Conservation (phyloP, 2,329 filamentous ascomycete species). For the Neonectria ditissima region DNA sequence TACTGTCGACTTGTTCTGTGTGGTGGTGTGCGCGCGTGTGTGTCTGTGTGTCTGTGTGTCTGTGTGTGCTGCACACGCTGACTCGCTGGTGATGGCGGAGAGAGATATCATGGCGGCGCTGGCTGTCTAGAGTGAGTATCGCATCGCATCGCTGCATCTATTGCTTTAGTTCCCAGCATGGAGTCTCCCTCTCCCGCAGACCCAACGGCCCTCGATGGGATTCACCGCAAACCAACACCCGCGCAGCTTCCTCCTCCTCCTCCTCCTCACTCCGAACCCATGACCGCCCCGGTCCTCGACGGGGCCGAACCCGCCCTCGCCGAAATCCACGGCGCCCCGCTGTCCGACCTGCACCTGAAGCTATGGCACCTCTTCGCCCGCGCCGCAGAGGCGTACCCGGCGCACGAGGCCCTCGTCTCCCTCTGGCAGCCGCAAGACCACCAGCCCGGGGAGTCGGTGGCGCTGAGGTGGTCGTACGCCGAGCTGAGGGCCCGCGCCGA, state of each 20-base stretch:
- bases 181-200: neutral
- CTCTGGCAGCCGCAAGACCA: conserved; percentile 47
- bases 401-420: conserved; percentile 52
- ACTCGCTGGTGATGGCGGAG: too few relatives aligned
- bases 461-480: conserved; percentile 48
- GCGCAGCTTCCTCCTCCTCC: too few relatives aligned
- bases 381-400: conserved; percentile 45
- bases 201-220: neutral
- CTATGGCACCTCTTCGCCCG: conserved; percentile 51
- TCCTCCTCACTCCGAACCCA: too few relatives aligned
- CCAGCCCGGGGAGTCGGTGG: conserved; percentile 1
- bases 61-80: too few relatives aligned
- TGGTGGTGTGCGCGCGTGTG: too few relatives aligned
- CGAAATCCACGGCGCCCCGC: conserved; percentile 45
- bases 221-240: neutral
- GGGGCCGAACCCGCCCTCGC: conserved; percentile 34
- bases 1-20: conserved; percentile 37
- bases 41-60: too few relatives aligned
- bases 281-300: neutral
- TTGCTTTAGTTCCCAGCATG: neutral
- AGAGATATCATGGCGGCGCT: conserved; percentile 19
- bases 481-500: conserved; percentile 43
- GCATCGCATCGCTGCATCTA: neutral
- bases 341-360: conserved; percentile 44
- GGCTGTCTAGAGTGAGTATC: too few relatives aligned